Conservation (phyloP, 768 basidiomycete species). For the Hygrocybe coccinea region DNA sequence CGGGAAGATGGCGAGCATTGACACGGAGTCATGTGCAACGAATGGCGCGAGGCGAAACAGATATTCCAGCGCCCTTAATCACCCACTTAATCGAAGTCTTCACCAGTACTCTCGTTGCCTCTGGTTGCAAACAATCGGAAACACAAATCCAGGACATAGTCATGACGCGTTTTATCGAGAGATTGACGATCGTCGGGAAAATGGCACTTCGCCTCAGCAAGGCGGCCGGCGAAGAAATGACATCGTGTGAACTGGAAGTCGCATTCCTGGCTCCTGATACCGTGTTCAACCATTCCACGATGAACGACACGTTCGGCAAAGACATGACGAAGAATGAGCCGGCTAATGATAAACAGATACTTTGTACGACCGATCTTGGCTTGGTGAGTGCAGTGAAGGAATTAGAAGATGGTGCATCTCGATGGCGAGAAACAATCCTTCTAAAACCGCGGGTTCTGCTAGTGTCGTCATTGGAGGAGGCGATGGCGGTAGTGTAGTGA, state of each 20-base stretch:
- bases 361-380: slow-evolving; percentile 58
- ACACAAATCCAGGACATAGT: slow-evolving; percentile 36
- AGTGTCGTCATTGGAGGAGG: slow-evolving; percentile 31
- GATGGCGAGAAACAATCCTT: slow-evolving; percentile 47
- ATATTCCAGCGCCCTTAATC: slow-evolving; percentile 29
- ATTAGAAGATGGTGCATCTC: slow-evolving; percentile 24
- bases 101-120: slow-evolving; percentile 37
- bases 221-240: slow-evolving; percentile 55
- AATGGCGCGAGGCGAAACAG: slow-evolving; percentile 29
- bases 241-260: slow-evolving; percentile 52
- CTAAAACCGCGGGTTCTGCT: slow-evolving; percentile 55
- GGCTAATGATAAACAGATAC: slow-evolving; percentile 19
- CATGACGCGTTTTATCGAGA: slow-evolving; percentile 39
- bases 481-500: slow-evolving; percentile 13
- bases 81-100: slow-evolving; percentile 37
- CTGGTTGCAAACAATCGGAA: slow-evolving; percentile 32
- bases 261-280: slow-evolving; percentile 42
- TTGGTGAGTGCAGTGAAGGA: slow-evolving; percentile 34
- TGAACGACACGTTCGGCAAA: slow-evolving; percentile 43
- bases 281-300: slow-evolving; percentile 34
- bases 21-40: slow-evolving; percentile 44
- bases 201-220: slow-evolving; percentile 49
- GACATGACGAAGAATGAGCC: slow-evolving; percentile 1
- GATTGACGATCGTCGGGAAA: slow-evolving; percentile 40
- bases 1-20: slow-evolving; percentile 54